Evolutionary conservation across 805 yeast genomes (phyloP).

Genomic region (Ogataea polymorpha): DNA sequence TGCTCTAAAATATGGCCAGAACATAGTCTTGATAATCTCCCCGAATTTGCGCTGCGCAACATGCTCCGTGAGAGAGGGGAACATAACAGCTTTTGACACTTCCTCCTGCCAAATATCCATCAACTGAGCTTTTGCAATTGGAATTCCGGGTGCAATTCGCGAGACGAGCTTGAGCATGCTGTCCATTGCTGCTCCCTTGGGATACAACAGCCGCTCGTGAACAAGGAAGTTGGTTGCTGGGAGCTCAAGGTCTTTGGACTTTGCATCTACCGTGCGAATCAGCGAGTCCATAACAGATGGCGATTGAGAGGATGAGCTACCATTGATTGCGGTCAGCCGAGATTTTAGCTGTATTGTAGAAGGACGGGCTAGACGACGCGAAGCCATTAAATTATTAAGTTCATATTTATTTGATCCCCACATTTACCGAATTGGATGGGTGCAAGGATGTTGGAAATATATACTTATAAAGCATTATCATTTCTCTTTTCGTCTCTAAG

Average conservation of each 20-base stretch:
- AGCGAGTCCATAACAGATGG: neutral
- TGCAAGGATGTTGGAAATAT: conserved; percentile 1
- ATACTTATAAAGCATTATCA: conserved; percentile 51
- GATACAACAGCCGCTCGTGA: conserved; percentile 27
- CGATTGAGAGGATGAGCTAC: neutral
- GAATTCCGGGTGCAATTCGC: conserved; percentile 6
- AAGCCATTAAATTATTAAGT: neutral
- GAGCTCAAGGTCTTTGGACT: conserved; percentile 12
- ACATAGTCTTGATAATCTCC: conserved; percentile 21
- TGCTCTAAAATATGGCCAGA: conserved; percentile 14
- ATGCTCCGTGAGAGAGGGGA: conserved; percentile 1
- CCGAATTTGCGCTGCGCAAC: conserved; percentile 11
- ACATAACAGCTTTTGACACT: conserved; percentile 8
- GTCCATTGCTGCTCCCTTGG: conserved; percentile 17
- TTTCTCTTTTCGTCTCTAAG: conserved; percentile 73
- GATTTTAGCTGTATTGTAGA: neutral
- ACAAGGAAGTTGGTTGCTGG: conserved; percentile 22
- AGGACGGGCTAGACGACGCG: too few species aligned
- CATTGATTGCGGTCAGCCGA: conserved; percentile 1
- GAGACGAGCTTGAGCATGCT: conserved; percentile 15
- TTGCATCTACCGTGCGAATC: conserved; percentile 1
- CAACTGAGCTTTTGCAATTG: neutral
- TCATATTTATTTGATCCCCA: neutral
- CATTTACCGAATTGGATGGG: neutral
- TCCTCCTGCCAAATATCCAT: conserved; percentile 20